Conservation (phyloP, 768 basidiomycete species). For the Clavulina sp. region DNA sequence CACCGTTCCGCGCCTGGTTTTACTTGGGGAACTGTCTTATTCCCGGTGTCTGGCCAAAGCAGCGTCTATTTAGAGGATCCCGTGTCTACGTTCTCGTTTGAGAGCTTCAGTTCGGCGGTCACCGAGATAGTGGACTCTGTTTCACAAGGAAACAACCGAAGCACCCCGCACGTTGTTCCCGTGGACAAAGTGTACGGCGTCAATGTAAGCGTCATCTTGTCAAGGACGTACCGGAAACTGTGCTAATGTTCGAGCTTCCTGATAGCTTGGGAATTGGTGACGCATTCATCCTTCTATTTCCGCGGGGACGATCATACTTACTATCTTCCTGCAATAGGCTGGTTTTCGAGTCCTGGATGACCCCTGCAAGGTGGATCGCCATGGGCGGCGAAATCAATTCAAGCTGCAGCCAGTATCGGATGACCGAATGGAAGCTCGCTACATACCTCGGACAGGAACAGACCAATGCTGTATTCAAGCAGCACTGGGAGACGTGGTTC, state of each 20-base stretch:
- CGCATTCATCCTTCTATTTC: neutral
- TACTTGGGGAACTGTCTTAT: too few relatives aligned
- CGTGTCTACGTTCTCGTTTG: too few relatives aligned
- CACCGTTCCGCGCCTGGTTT: too few relatives aligned
- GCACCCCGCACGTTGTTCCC: too few relatives aligned
- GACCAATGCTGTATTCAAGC: constrained; percentile 38
- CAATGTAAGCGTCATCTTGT: neutral
- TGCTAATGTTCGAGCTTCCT: neutral
- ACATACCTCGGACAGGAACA: constrained; percentile 25
- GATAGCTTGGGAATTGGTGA: neutral
- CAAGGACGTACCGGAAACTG: neutral
- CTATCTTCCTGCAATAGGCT: constrained; percentile 28
- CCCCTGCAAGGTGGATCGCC: constrained; percentile 53
- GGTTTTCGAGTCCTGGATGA: constrained; percentile 68
- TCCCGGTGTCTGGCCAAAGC: too few relatives aligned
- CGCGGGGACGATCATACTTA: neutral
- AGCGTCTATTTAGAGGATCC: too few relatives aligned
- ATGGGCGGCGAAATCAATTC: constrained; percentile 55
- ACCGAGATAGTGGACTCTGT: too few relatives aligned
- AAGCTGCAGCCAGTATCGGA: constrained; percentile 46
- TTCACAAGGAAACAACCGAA: too few relatives aligned
- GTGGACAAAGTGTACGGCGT: neutral
- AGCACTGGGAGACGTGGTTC: constrained; percentile 69
- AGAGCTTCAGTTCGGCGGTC: too few relatives aligned
- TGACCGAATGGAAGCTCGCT: constrained; percentile 41